Evolutionary conservation across 169 alveolate genomes (phyloP).

Genomic region (Eimeria brunetti): DNA sequence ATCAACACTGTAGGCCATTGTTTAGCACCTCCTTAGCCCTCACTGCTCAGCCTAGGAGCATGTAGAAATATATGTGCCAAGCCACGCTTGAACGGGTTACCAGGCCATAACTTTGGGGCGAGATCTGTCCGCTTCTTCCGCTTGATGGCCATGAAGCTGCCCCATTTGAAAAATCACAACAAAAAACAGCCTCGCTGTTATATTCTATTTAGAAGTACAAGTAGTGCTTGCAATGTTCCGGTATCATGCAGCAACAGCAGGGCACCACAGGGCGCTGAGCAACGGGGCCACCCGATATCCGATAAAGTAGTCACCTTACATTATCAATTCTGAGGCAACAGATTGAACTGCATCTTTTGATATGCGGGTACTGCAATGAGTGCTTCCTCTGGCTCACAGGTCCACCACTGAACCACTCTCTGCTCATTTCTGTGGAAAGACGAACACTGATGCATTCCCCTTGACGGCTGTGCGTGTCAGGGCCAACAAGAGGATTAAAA

Average conservation of each 20-base stretch:
- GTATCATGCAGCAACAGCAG: background rate
- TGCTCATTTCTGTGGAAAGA: background rate
- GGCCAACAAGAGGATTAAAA: too few relatives aligned
- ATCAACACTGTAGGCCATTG: too few relatives aligned
- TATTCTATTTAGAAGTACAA: too few relatives aligned
- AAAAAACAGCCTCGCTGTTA: too few relatives aligned
- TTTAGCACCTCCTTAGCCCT: too few relatives aligned
- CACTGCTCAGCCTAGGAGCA: too few relatives aligned
- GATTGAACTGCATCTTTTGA: background rate
- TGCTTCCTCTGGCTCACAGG: background rate
- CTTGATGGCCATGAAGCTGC: background rate
- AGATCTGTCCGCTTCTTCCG: background rate
- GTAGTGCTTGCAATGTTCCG: background rate
- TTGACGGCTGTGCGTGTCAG: background rate
- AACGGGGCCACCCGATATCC: background rate
- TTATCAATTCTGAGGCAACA: background rate
- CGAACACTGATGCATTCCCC: background rate
- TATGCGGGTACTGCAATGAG: background rate
- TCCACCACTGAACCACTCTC: conserved; percentile 38
- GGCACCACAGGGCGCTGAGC: background rate
- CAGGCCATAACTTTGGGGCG: background rate
- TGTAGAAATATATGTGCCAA: too few relatives aligned
- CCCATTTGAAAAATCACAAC: background rate
- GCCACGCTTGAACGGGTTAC: too few relatives aligned
- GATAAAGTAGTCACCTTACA: background rate